These are phyloP conservation scores for Rostrohypoxylon terebratum DNA, from an alignment of 495 filamentous ascomycete species.

Conservation along the genomic window DNA sequence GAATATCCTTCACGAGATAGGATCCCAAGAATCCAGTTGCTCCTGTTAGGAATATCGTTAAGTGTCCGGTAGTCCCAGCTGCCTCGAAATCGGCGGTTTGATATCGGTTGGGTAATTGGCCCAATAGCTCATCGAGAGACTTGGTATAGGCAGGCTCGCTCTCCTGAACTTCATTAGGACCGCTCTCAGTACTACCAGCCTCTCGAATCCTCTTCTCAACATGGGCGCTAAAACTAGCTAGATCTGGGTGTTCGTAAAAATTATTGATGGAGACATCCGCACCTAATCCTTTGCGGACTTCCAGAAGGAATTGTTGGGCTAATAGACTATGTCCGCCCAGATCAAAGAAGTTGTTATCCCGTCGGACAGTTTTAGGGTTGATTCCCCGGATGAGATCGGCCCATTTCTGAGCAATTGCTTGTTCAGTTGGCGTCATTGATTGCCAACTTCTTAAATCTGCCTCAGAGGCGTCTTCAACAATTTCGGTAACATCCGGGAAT, in stretches of 20 bases:
- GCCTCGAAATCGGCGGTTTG: conserved; percentile 51
- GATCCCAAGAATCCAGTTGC: conserved; percentile 93
- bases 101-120: conserved; percentile 53
- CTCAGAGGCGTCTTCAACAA: conserved; percentile 68
- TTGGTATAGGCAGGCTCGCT: conserved; percentile 76
- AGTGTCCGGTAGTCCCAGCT: conserved; percentile 48
- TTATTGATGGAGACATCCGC: conserved; percentile 78
- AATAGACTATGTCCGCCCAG: conserved; percentile 88
- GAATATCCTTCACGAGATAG: conserved; percentile 80
- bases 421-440: conserved; percentile 59
- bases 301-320: conserved; percentile 82
- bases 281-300: conserved; percentile 71
- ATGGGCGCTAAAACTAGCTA: conserved; percentile 77
- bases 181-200: conserved; percentile 51
- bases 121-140: conserved; percentile 62
- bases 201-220: conserved; percentile 65
- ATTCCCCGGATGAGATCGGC: conserved; percentile 65
- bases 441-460: conserved; percentile 77
- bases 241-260: conserved; percentile 80
- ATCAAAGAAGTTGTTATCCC: conserved; percentile 85
- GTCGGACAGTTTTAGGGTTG: conserved; percentile 68
- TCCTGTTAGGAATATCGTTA: conserved; percentile 85
- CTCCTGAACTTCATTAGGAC: conserved; percentile 58
- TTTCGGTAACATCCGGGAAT: conserved; percentile 79
- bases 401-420: conserved; percentile 53